phyloP scores from a whole-genome alignment of 495 filamentous ascomycete genomes.

The Penicillium pancosmium region DNA sequence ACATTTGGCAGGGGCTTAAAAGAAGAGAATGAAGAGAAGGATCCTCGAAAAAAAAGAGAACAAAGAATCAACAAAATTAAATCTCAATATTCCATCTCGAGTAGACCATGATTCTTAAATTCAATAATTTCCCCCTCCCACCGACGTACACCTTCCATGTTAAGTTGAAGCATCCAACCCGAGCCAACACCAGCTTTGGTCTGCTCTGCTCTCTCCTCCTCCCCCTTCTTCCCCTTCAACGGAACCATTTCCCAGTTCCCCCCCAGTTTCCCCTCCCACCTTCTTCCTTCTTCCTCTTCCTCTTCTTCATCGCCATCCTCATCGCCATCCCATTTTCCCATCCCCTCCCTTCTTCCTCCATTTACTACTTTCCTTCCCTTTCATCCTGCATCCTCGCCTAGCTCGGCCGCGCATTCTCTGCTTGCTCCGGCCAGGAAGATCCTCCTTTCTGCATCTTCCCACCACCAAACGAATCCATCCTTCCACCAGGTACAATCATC shows the following conservation, averaged over 20 bases:
- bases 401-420: slow-evolving; percentile 36
- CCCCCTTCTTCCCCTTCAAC: slow-evolving; percentile 15
- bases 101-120: background rate
- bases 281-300: background rate
- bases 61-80: background rate
- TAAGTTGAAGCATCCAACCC: background rate
- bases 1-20: background rate
- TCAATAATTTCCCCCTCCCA: too few relatives aligned
- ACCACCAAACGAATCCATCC: slow-evolving; percentile 36
- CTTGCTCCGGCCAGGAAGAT: slow-evolving; percentile 33
- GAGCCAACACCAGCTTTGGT: background rate
- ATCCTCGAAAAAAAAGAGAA: background rate
- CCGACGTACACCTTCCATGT: too few relatives aligned
- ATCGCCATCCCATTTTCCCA: slow-evolving; percentile 1
- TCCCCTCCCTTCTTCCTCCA: slow-evolving; percentile 5
- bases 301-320: background rate
- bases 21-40: background rate
- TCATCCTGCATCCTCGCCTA: slow-evolving; percentile 31
- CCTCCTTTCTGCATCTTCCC: slow-evolving; percentile 33
- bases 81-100: background rate
- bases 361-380: slow-evolving; percentile 13
- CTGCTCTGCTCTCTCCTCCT: background rate
- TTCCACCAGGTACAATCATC: slow-evolving; percentile 27
- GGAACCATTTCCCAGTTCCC: slow-evolving; percentile 12
- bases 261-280: slow-evolving; percentile 10